These are phyloP conservation scores for Mrakia blollopis DNA, from an alignment of 768 basidiomycete genomes.

Conservation along the genomic window DNA sequence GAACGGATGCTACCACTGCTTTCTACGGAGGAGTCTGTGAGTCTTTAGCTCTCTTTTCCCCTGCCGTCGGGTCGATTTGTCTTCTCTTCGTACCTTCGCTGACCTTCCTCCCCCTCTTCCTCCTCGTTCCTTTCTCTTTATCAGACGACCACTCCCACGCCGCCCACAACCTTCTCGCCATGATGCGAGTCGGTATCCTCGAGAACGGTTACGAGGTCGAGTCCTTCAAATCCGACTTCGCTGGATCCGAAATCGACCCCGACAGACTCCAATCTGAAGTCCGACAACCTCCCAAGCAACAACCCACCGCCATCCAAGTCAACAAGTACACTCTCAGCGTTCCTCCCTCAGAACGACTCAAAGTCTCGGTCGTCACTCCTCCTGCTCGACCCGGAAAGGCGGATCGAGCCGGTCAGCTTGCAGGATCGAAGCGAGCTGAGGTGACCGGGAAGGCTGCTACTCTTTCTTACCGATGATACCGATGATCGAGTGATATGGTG, in stretches of 20 bases:
- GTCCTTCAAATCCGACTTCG: conserved; percentile 38
- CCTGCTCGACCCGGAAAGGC: conserved; percentile 38
- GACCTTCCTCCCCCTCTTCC: too few relatives aligned
- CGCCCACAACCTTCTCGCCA: conserved; percentile 68
- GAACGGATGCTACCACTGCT: conserved; percentile 84
- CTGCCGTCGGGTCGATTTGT: too few relatives aligned
- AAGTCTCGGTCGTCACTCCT: conserved; percentile 50
- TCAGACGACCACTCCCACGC: conserved; percentile 83
- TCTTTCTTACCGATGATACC: too few relatives aligned
- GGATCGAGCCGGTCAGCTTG: background rate
- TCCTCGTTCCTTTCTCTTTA: conserved; percentile 37
- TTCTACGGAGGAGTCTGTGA: conserved; percentile 91
- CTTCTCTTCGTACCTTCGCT: background rate
- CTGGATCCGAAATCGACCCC: conserved; percentile 30
- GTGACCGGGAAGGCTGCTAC: too few relatives aligned
- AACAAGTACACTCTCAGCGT: conserved; percentile 47
- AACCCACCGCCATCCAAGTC: conserved; percentile 51
- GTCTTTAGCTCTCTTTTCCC: too few relatives aligned
- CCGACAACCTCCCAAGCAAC: conserved; percentile 45
- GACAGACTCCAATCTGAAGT: conserved; percentile 36
- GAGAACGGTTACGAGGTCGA: conserved; percentile 61
- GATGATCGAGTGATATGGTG: too few relatives aligned
- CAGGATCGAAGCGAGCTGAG: too few relatives aligned
- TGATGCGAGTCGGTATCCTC: conserved; percentile 69
- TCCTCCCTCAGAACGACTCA: conserved; percentile 67